These are phyloP conservation scores for Ampelomyces quisqualis DNA, from an alignment of 2,329 filamentous ascomycete species.

Conservation along the genomic window DNA sequence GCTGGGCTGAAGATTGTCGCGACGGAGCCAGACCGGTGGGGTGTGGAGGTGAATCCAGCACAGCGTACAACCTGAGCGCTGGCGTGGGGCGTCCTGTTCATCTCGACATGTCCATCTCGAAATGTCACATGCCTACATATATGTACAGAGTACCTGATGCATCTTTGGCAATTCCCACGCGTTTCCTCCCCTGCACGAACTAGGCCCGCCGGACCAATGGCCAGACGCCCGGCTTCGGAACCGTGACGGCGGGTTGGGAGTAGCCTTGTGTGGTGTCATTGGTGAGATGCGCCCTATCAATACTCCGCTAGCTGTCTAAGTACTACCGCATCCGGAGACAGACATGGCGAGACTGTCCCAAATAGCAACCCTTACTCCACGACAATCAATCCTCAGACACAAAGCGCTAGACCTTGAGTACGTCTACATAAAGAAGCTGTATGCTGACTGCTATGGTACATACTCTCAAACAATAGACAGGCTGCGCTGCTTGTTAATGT, in stretches of 20 bases:
- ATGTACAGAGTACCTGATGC: slow-evolving; percentile 9
- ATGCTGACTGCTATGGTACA: too few species aligned
- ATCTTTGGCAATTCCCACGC: slow-evolving; percentile 20
- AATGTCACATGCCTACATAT: too few species aligned
- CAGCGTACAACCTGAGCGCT: slow-evolving; percentile 4
- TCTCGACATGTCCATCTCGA: neutral
- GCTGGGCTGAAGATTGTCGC: slow-evolving; percentile 21
- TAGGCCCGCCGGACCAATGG: slow-evolving; percentile 23
- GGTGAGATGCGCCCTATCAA: slow-evolving; percentile 19
- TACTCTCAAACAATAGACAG: too few species aligned
- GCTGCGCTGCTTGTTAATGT: too few species aligned
- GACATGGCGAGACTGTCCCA: too few species aligned
- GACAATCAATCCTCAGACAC: too few species aligned
- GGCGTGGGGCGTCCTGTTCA: slow-evolving; percentile 27
- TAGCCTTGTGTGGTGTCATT: slow-evolving; percentile 17
- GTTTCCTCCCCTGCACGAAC: slow-evolving; percentile 11
- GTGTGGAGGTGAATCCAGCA: slow-evolving; percentile 10
- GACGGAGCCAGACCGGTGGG: slow-evolving; percentile 17
- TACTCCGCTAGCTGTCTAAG: slow-evolving; percentile 6
- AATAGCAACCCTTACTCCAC: too few species aligned
- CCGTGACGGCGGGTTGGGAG: slow-evolving; percentile 26
- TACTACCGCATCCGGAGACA: too few species aligned
- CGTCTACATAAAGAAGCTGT: too few species aligned
- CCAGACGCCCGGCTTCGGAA: slow-evolving; percentile 31
- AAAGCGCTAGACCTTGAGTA: too few species aligned